Conservation (phyloP, 2,329 filamentous ascomycete species). For the Lachnellula arida region DNA sequence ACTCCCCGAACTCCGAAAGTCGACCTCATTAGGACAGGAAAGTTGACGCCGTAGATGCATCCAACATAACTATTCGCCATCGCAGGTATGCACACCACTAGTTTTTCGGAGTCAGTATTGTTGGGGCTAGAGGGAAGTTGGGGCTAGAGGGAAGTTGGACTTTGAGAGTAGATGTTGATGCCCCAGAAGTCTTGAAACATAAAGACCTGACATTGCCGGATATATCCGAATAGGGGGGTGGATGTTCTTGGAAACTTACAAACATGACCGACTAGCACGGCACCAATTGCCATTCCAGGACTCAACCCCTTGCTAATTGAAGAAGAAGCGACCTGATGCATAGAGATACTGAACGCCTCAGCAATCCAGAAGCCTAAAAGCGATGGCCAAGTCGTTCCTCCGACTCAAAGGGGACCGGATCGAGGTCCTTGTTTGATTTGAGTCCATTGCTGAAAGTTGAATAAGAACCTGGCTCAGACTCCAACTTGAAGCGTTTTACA, state of each 20-base stretch:
- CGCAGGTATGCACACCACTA: constrained; percentile 46
- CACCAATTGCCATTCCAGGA: constrained; percentile 20
- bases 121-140: no score
- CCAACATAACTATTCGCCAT: constrained; percentile 43
- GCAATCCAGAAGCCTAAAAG: constrained; percentile 27
- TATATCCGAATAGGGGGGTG: no score
- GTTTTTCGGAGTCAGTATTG: no score
- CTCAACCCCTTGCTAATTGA: constrained; percentile 25
- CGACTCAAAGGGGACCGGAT: constrained; percentile 23
- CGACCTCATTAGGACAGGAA: constrained; percentile 41
- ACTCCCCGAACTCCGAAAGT: constrained; percentile 42
- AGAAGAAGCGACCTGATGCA: constrained; percentile 26
- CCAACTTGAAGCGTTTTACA: constrained; percentile 15
- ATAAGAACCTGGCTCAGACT: constrained; percentile 15
- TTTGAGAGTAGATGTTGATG: no score
- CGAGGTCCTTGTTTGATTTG: constrained; percentile 20
- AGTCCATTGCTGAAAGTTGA: constrained; percentile 12
- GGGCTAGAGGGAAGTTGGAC: no score
- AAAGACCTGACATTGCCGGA: no score
- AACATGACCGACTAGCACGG: constrained; percentile 52
- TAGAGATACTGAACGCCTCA: constrained; percentile 26
- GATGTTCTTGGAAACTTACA: constrained; percentile 20
- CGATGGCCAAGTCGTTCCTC: constrained; percentile 21
- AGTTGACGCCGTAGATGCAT: constrained; percentile 41
- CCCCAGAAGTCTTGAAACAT: no score